Percentiles rank a stretch among this genome's conserved stretches.
phyloP scores from a whole-genome alignment of 108 stramenopile genomes.

The Skeletonema potamos region DNA sequence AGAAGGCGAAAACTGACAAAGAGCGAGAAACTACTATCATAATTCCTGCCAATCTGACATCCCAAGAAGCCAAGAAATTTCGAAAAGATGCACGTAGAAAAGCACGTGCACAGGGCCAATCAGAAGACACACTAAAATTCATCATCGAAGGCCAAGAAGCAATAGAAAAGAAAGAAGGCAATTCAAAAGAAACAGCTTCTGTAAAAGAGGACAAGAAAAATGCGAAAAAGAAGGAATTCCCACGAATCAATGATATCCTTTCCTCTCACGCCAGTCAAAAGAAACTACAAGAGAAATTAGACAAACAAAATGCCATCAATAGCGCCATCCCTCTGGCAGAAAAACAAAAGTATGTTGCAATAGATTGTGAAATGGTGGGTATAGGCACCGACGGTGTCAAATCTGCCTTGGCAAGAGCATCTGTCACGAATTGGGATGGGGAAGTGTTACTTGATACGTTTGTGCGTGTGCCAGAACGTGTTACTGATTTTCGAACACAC shows the following conservation, averaged over 20 bases:
- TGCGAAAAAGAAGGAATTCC: conserved; percentile 44
- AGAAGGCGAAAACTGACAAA: conserved; percentile 6
- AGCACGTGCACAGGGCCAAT: conserved; percentile 48
- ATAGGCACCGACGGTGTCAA: conserved; percentile 83
- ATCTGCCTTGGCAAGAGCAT: conserved; percentile 86
- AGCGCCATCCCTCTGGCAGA: conserved; percentile 43
- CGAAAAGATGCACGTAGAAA: conserved; percentile 82
- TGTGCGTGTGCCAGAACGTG: conserved; percentile 84
- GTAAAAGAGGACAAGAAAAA: conserved; percentile 14
- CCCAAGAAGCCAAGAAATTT: conserved; percentile 79
- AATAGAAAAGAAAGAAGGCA: conserved; percentile 1
- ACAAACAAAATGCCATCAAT: conserved; percentile 42
- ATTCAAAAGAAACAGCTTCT: conserved; percentile 10
- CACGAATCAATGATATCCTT: conserved; percentile 75
- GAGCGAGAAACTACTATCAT: conserved; percentile 15
- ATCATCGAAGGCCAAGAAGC: conserved; percentile 39
- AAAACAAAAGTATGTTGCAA: conserved; percentile 65
- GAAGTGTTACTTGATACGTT: conserved; percentile 78
- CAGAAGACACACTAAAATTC: conserved; percentile 60
- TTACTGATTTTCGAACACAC: conserved; percentile 94
- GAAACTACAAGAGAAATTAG: conserved; percentile 34
- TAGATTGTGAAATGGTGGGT: conserved; percentile 99
- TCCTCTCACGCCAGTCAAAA: conserved; percentile 53
- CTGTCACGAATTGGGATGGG: conserved; percentile 80
- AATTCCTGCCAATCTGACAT: conserved; percentile 52